A percentile compares a stretch with the other conserved stretches of the same genome.
Evolutionary conservation across 257 asterid genomes (phyloP).

Genomic region (Primulina tabacum): DNA sequence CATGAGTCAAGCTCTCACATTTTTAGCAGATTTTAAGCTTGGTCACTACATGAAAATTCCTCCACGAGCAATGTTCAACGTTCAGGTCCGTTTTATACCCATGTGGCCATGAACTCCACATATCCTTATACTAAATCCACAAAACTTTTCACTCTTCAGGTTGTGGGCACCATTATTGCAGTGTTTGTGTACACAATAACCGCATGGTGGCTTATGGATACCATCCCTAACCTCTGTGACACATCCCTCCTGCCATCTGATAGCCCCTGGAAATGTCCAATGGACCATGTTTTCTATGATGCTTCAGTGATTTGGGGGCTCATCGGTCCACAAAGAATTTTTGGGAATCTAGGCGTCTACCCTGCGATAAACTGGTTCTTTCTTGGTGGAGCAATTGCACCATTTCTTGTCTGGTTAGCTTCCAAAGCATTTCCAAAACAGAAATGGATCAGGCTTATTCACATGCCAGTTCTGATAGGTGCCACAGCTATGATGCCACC

Average conservation of each 20-base stretch:
- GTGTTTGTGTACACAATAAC: conserved; percentile 27
- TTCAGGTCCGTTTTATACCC: conserved; percentile 38
- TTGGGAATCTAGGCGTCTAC: conserved; percentile 49
- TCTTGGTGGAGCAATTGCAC: conserved; percentile 47
- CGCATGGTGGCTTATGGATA: conserved; percentile 59
- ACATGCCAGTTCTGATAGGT: conserved; percentile 47
- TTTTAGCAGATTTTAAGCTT: conserved; percentile 55
- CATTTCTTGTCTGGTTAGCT: conserved; percentile 40
- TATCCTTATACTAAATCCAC: not conserved
- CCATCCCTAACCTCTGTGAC: conserved; percentile 51
- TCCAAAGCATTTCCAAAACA: conserved; percentile 36
- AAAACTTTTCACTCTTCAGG: conserved; percentile 22
- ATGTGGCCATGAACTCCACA: not conserved
- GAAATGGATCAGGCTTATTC: conserved; percentile 39
- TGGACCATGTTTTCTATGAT: conserved; percentile 46
- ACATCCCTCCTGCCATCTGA: conserved; percentile 27
- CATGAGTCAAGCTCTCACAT: conserved; percentile 53
- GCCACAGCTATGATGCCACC: conserved; percentile 57
- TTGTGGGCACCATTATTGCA: conserved; percentile 46
- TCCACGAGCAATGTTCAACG: conserved; percentile 61
- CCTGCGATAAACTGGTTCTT: conserved; percentile 49
- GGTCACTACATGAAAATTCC: conserved; percentile 77
- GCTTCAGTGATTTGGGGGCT: conserved; percentile 70
- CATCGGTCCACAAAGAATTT: conserved; percentile 52
- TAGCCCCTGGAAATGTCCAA: conserved; percentile 57